Conservation (phyloP, 345 rosid genomes). For the Eucalyptus brandiana region DNA sequence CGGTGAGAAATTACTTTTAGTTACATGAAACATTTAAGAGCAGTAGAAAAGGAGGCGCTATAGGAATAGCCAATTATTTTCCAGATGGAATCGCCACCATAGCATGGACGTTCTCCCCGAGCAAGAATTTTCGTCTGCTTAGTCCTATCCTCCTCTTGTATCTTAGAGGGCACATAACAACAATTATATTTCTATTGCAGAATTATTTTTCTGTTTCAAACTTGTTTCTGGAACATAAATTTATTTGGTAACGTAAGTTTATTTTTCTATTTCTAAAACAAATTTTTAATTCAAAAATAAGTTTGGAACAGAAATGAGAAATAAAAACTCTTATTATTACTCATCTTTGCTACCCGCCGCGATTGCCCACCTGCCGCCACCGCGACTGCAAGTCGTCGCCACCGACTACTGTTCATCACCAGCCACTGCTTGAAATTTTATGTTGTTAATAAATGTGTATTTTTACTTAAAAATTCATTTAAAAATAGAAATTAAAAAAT, state of each 20-base stretch:
- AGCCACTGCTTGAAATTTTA: accelerated
- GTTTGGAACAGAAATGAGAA: accelerated
- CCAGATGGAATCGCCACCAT: accelerated
- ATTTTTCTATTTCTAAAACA: accelerated
- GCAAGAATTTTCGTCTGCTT: not conserved
- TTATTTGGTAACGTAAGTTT: accelerated
- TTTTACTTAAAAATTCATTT: accelerated
- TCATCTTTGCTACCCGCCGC: too few relatives aligned
- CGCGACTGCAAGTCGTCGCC: accelerated
- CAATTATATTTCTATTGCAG: too few relatives aligned
- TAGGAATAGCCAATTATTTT: not conserved
- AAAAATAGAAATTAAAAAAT: accelerated
- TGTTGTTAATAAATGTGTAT: too few relatives aligned
- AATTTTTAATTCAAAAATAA: too few relatives aligned
- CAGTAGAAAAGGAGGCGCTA: not conserved
- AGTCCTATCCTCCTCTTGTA: not conserved
- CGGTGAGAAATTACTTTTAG: not conserved
- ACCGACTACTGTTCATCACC: accelerated
- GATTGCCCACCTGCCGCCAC: accelerated
- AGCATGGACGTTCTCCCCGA: accelerated
- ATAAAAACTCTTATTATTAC: too few relatives aligned
- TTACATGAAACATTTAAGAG: not conserved
- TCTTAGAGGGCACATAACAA: too few relatives aligned
- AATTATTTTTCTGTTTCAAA: accelerated
- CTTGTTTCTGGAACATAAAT: too few relatives aligned